Evolutionary conservation across 805 yeast species (phyloP), one percentile per base, ranked within the genome.

Genomic region (Dipodascopsis tothii): DNA sequence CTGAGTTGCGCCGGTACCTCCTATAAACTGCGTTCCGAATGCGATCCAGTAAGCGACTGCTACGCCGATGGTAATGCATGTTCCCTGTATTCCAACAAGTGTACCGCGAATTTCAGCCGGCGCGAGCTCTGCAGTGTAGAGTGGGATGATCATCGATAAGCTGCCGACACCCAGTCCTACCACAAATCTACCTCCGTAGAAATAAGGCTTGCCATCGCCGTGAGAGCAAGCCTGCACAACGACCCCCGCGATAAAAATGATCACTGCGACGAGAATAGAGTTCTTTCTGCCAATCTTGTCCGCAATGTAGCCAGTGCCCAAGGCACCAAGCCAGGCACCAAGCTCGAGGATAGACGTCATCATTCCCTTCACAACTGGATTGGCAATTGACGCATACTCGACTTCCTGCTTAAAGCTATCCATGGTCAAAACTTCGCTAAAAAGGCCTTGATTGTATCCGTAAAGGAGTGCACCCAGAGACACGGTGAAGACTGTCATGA

Each of bases 161-260:
- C 70, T 69, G 1, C 80, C 81, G 40, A 73, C 72, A 21, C 77
- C 77, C 9, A 75, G 39, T 3, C 80, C 80, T 17, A 73, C 65
- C 36, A 74, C 55, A 33, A 71, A 70, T 52, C 80, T 63, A 5
- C 80, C 80, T 2, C 73, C 72, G 46, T 71, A 70, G 42, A 50
- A 41, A 6, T 54, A 34, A 5, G 48, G 36, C 14, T 25, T 25
- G n/a, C n/a, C n/a, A n/a, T n/a, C n/a, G 30, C 56, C 25, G 43
- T 36, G 17, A 34, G 40, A 16, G 40, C 40, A 28, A 44, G 51
- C 25, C 48, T 50, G 32, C 23, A 32, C 21, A 39, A 21, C 21
- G 21, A 7, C 16, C 4, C 50, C 49, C 23, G 41, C n/a, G 16
- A 27, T 18, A 41, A 48, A 48, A 9, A 44, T 28, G 19, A 38